These are phyloP conservation scores for Pulveroboletus ravenelii DNA, from an alignment of 768 basidiomycete genomes.

Conservation along the genomic window DNA sequence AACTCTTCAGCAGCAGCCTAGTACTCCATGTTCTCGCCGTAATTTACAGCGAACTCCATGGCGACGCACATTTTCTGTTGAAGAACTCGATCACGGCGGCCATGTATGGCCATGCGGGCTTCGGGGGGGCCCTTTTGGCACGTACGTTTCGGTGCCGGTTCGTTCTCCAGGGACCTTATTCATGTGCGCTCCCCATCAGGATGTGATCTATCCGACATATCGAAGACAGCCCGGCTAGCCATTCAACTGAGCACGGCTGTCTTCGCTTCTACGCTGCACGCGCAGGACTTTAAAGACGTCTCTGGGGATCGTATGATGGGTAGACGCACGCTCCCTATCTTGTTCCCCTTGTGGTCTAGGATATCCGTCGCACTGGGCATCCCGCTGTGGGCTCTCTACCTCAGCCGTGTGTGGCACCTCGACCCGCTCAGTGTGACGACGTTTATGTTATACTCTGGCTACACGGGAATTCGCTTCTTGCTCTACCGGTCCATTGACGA, in stretches of 20 bases:
- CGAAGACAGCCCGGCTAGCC: conserved; percentile 15
- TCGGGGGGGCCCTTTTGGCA: conserved; percentile 32
- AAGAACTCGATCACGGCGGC: conserved; percentile 30
- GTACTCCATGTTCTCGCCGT: conserved; percentile 18
- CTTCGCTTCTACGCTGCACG: conserved; percentile 30
- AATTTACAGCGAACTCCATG: conserved; percentile 33
- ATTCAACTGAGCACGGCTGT: conserved; percentile 25
- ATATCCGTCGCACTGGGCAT: conserved; percentile 16
- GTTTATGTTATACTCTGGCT: conserved; percentile 16
- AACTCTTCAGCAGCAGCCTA: conserved; percentile 29
- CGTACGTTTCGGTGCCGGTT: conserved; percentile 15
- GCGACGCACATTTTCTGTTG: conserved; percentile 24
- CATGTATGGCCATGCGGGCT: conserved; percentile 31
- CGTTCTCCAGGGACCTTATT: neutral
- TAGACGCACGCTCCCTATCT: conserved; percentile 39
- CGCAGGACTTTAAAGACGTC: conserved; percentile 35
- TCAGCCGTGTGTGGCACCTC: conserved; percentile 18
- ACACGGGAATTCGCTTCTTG: conserved; percentile 18
- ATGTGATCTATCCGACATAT: conserved; percentile 9
- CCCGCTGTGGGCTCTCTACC: conserved; percentile 24
- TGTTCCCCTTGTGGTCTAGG: conserved; percentile 27
- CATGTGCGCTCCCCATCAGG: conserved; percentile 4
- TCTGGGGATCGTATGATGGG: conserved; percentile 35
- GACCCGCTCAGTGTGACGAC: conserved; percentile 5
- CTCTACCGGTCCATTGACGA: conserved; percentile 13